Conservation (phyloP, 2,329 filamentous ascomycete genomes). For the Xylogone sp. region DNA sequence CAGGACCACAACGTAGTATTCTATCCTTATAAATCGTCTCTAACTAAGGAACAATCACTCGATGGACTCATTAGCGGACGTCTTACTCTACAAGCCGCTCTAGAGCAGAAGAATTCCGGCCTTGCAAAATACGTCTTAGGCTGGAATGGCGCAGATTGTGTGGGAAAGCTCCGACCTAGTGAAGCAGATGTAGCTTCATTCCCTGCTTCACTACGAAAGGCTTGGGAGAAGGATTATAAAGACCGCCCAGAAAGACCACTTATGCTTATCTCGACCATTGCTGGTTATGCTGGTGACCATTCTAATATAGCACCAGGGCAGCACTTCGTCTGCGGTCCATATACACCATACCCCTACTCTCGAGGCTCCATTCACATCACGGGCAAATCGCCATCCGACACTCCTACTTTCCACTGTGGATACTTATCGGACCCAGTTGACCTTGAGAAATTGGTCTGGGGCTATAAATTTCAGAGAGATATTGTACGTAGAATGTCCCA, state of each 20-base stretch:
- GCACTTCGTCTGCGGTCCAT: not conserved
- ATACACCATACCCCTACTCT: not conserved
- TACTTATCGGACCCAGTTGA: not conserved
- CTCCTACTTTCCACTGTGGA: not conserved
- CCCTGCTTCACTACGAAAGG: slow-evolving; percentile 43
- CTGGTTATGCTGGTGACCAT: not conserved
- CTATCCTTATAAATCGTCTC: not conserved
- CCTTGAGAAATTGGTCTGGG: not conserved
- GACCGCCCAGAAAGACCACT: not conserved
- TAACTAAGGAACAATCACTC: not conserved
- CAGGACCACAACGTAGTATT: slow-evolving; percentile 30
- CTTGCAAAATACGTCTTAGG: slow-evolving; percentile 31
- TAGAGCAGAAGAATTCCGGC: not conserved
- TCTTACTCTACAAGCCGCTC: not conserved
- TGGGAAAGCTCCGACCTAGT: slow-evolving; percentile 48
- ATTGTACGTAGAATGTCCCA: not conserved
- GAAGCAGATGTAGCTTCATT: slow-evolving; percentile 45
- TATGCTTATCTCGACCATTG: not conserved
- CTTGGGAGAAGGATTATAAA: slow-evolving; percentile 50
- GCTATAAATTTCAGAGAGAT: not conserved
- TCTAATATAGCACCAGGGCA: not conserved
- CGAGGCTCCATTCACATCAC: not conserved
- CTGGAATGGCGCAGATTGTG: slow-evolving; percentile 42
- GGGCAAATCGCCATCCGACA: not conserved
- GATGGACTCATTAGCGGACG: not conserved